These are phyloP conservation scores for Hydnomerulius pinastri DNA, from an alignment of 768 basidiomycete genomes.

Conservation along the genomic window DNA sequence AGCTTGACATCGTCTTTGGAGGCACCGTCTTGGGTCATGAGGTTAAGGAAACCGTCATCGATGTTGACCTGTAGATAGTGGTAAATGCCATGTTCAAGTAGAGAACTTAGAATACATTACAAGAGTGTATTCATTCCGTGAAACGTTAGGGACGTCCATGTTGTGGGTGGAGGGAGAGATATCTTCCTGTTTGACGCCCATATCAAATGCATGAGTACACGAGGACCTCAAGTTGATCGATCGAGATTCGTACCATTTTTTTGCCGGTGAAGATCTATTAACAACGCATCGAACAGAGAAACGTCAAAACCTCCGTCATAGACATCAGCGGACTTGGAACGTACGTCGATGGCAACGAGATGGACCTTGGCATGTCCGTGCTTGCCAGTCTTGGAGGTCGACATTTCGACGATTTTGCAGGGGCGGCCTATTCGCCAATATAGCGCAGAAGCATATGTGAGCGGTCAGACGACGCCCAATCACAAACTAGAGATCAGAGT, in stretches of 20 bases:
- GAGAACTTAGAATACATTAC: slow-evolving; percentile 42
- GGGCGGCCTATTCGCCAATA: slow-evolving; percentile 60
- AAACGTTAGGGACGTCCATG: slow-evolving; percentile 98
- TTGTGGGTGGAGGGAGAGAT: slow-evolving; percentile 98
- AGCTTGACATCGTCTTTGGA: slow-evolving; percentile 94
- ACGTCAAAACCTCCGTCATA: slow-evolving; percentile 13
- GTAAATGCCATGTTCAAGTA: slow-evolving; percentile 4
- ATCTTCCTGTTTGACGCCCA: slow-evolving; percentile 65
- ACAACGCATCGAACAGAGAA: slow-evolving; percentile 4
- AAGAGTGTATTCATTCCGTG: slow-evolving; percentile 87
- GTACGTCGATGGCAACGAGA: slow-evolving; percentile 92
- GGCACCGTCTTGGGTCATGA: slow-evolving; percentile 79
- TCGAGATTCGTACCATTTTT: slow-evolving; percentile 72
- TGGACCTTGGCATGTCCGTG: slow-evolving; percentile 99
- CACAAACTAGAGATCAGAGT: background rate
- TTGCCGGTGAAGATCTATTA: slow-evolving; percentile 95
- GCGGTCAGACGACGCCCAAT: slow-evolving; percentile 4
- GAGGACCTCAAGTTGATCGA: background rate
- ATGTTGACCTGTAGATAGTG: slow-evolving; percentile 64
- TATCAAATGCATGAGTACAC: slow-evolving; percentile 2
- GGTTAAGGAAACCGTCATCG: slow-evolving; percentile 94
- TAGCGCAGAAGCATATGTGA: background rate
- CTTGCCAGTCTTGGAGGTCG: slow-evolving; percentile 99
- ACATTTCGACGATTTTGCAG: slow-evolving; percentile 99
- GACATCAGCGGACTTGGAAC: slow-evolving; percentile 33